Base-by-base conservation (phyloP, 495 filamentous ascomycete species). In the Parathielavia hyrcaniae region DNA sequence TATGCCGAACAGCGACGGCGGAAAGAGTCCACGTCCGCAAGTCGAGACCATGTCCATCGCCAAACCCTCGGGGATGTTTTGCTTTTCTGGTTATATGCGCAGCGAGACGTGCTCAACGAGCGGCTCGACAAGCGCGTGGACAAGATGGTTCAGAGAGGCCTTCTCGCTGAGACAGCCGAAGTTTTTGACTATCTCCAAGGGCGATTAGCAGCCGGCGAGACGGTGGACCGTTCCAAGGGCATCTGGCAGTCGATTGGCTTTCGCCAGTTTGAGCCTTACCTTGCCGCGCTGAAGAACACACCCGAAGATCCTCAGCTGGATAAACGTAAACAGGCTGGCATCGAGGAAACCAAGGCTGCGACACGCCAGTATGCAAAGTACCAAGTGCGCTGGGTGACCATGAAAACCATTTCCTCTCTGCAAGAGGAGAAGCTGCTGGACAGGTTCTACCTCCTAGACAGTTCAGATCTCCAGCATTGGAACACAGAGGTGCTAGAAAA, bases 211-310 rank as follows among this genome's bases (percentile, higher is more conserved):
- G 64, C 76, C 11, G 86, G 84, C 0, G 68, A 76, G 1, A 60
- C 62, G 6, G 72, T 93, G 20, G 88, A 97, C 61, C 75, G 79
- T 50, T 86, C 81, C 0, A 81, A 84, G 32, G 95, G 95, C 4
- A 93, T 97, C 14, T 97, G 91, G 90, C 84, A 93, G 50, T 92
- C 91, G 12, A 97, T 99, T 62, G 95, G 95, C 0, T 96, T 89
- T 69, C 95, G 93, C 65, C 90, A 99, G 69, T 83, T 96, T 68
- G 77, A 86, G 50, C 77, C 80, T 0, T 96, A 88, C 59, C 74
- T 91, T 20, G 58, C 74, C 4, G 81, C 83, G 8, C 59, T 83
- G 26, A 61, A 72, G 41, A 59, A 74, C 11, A 73, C 63, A 2
- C 60, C 64, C 0, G 48, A 53, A 2, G 70, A 66, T 26, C 64